These are phyloP conservation scores for Ustilaginoidea virens DNA, from an alignment of 2,329 filamentous ascomycete species.

Conservation along the genomic window DNA sequence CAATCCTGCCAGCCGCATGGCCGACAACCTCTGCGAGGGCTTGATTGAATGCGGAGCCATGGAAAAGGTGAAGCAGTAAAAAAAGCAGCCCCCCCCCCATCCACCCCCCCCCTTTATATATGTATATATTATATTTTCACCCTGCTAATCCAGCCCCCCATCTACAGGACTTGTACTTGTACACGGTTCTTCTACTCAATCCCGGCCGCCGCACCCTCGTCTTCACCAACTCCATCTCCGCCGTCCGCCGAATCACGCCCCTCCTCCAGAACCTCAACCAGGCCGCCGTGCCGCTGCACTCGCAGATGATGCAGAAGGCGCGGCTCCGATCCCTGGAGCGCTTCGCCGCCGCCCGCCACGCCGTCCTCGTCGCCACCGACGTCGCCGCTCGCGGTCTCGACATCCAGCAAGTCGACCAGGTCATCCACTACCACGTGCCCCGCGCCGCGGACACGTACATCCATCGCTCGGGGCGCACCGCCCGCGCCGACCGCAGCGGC, in stretches of 20 bases:
- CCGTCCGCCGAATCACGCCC: slow-evolving; percentile 72
- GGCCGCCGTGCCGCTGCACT: slow-evolving; percentile 66
- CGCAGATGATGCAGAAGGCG: slow-evolving; percentile 90
- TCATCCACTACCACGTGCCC: slow-evolving; percentile 91
- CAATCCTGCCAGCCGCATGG: slow-evolving; percentile 82
- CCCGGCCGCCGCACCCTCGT: slow-evolving; percentile 69
- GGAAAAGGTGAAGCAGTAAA: slow-evolving; percentile 53
- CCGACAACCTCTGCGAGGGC: slow-evolving; percentile 69
- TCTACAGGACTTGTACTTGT: slow-evolving; percentile 71
- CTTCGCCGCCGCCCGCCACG: slow-evolving; percentile 53
- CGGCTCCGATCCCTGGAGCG: slow-evolving; percentile 84
- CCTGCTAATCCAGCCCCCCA: slow-evolving; percentile 7
- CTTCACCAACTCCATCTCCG: slow-evolving; percentile 92
- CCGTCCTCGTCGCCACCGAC: slow-evolving; percentile 79
- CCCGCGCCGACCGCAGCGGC: slow-evolving; percentile 63
- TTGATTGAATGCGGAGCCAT: slow-evolving; percentile 83
- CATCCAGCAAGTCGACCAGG: slow-evolving; percentile 75
- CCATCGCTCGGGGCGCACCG: slow-evolving; percentile 86
- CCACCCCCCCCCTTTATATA: neutral
- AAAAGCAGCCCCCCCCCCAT: neutral
- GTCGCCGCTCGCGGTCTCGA: slow-evolving; percentile 89
- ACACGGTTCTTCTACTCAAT: slow-evolving; percentile 71
- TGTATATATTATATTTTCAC: neutral
- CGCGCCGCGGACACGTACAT: slow-evolving; percentile 87
- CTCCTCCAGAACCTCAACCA: slow-evolving; percentile 72